Percentiles rank a stretch among this genome's conserved stretches.
These are phyloP conservation scores for Eucalyptus polybractea DNA, from an alignment of 345 rosid genomes.

Conservation along the genomic window DNA sequence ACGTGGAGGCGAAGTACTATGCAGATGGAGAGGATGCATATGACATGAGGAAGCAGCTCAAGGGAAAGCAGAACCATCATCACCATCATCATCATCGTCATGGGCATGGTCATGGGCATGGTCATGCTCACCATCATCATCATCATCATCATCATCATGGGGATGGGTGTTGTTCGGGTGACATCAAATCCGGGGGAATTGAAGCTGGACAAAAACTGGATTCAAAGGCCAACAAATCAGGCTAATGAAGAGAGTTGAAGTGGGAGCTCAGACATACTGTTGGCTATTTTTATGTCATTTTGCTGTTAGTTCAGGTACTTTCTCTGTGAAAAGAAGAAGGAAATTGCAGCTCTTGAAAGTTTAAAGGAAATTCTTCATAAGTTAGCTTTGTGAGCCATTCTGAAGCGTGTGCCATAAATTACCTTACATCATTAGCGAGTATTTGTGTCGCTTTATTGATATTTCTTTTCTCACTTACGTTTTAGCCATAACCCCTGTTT, in stretches of 20 bases:
- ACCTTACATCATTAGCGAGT: not conserved
- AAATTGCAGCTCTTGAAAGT: not conserved
- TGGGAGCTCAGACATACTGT: not conserved
- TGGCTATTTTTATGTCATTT: not conserved
- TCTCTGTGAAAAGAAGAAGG: not conserved
- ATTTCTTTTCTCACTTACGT: not conserved
- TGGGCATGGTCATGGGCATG: slow-evolving; percentile 3
- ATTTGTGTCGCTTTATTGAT: not conserved
- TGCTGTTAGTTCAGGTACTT: not conserved
- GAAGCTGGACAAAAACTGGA: slow-evolving; percentile 21
- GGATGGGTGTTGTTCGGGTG: slow-evolving; percentile 81
- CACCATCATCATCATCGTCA: slow-evolving; percentile 38
- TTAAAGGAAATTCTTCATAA: not conserved
- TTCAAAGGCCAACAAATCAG: not conserved
- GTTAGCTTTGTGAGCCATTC: not conserved
- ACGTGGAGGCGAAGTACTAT: slow-evolving; percentile 92
- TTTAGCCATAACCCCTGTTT: not conserved
- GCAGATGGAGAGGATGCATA: slow-evolving; percentile 99
- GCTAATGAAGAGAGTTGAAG: not conserved
- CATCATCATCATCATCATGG: slow-evolving; percentile 56
- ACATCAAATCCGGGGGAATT: slow-evolving; percentile 29
- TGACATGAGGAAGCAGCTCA: slow-evolving; percentile 92
- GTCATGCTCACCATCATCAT: slow-evolving; percentile 28
- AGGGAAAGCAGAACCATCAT: slow-evolving; percentile 68
- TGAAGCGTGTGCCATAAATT: not conserved